Base-by-base conservation (phyloP, 257 asterid species). In the Anisodus acutangulus region DNA sequence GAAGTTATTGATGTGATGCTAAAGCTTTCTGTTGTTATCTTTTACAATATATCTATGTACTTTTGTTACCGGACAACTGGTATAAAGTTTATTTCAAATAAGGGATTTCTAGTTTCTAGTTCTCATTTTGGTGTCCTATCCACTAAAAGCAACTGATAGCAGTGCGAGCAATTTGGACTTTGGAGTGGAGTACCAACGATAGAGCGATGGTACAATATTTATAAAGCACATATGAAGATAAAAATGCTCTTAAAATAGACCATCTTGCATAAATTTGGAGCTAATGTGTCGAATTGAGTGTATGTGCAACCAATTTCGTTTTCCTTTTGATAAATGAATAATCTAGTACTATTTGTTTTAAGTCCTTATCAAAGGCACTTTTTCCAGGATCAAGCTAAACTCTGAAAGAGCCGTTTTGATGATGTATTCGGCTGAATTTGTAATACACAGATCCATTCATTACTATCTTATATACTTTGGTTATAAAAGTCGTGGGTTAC, bases 41-140 rank as follows among this genome's bases (percentile, higher is more conserved):
- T 9, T 71, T 72, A 72, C 59, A 45, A 72, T 70, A 45, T 43
- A n/a, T 72, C 8, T 49, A 26, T 76, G 63, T 26, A 53, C 79
- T 70, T 26, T 2, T 26, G 81, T 51, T 22, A 76, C 22, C 22
- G 15, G 68, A 3, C 37, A 62, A 8, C 68, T 62, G 60, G 63
- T 76, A 76, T 41, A 51, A 22, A 76, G 81, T 19, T 74, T 74
- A 13, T 53, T 31, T 53, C 64, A 51, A 17, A 51, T 15, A 0
- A 26, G 26, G 13, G 15, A 51, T 51, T 74, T 45, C 12, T 6
- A 19, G 80, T 72, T 74, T 10, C 39, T 19, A 47, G 60, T 74
- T 12, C 17, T 72, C 80, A 74, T 74, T 74, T 49, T 74, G 80
- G 41, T 70, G 55, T 70, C 57, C 78, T 4, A 41, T 41, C 35